These are phyloP conservation scores for Leishmania mexicana DNA, from an alignment of 208 protist genomes.

Conservation along the genomic window DNA sequence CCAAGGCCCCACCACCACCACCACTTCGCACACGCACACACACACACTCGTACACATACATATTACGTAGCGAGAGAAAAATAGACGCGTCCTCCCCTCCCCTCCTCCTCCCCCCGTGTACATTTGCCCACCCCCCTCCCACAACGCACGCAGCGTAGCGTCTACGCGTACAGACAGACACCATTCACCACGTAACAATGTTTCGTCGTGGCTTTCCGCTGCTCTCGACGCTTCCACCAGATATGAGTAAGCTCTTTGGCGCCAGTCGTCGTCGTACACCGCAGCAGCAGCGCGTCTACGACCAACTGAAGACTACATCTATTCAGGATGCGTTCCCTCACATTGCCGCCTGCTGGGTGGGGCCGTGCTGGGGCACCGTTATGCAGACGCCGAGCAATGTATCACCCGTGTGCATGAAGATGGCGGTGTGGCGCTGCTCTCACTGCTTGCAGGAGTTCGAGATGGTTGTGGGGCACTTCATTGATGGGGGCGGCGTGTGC, in stretches of 20 bases:
- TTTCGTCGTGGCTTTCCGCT: conserved; percentile 3
- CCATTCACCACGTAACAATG: not conserved
- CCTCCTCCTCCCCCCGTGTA: not conserved
- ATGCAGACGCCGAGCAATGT: conserved; percentile 83
- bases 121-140: not conserved
- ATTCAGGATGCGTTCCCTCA: conserved; percentile 82
- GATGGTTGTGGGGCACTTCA: conserved; percentile 68
- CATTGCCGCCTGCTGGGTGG: conserved; percentile 88
- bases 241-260: conserved; percentile 69
- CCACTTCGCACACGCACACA: not conserved
- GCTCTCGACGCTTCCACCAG: conserved; percentile 15
- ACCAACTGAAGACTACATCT: conserved; percentile 63
- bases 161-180: not conserved
- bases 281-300: conserved; percentile 60
- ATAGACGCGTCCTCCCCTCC: not conserved
- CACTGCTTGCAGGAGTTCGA: conserved; percentile 83
- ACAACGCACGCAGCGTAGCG: not conserved
- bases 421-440: conserved; percentile 86
- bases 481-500: conserved; percentile 78
- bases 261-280: conserved; percentile 39
- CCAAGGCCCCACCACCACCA: not conserved
- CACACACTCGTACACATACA: no score
- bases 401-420: conserved; percentile 62
- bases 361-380: conserved; percentile 85
- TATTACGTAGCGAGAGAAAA: not conserved